Conservation (phyloP, 164 flowering plant species). For the Nelumbo lutea region DNA sequence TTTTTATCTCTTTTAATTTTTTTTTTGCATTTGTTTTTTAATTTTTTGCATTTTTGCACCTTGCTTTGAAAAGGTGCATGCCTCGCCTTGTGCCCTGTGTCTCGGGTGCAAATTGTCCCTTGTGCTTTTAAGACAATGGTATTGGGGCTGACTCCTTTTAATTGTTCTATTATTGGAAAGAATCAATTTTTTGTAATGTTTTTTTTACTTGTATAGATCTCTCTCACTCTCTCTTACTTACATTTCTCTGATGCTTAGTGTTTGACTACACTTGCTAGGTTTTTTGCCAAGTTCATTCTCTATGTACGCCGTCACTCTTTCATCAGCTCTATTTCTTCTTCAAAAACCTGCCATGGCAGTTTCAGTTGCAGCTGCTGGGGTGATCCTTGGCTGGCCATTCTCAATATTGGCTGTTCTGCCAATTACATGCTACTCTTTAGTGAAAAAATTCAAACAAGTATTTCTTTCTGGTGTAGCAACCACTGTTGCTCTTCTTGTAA, state of each 20-base stretch:
- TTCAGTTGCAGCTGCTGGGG: constrained; percentile 75
- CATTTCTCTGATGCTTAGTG: constrained; percentile 9
- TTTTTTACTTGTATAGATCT: too few species aligned
- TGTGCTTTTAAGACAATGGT: too few species aligned
- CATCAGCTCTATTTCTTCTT: constrained; percentile 80
- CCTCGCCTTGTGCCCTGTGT: too few species aligned
- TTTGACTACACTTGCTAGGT: constrained; percentile 45
- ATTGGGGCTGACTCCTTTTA: too few species aligned
- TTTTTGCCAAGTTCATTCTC: constrained; percentile 96
- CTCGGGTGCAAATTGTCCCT: too few species aligned
- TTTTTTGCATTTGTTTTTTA: too few species aligned
- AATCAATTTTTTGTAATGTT: not conserved
- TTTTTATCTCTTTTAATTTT: too few species aligned
- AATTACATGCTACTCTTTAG: constrained; percentile 56
- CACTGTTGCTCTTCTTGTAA: constrained; percentile 63
- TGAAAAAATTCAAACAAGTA: constrained; percentile 53
- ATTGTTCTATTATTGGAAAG: not conserved
- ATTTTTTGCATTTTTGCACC: too few species aligned
- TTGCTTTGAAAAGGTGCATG: too few species aligned
- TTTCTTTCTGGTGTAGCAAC: constrained; percentile 66
- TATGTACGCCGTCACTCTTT: constrained; percentile 90
- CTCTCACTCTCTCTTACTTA: not conserved
- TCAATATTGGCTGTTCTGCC: constrained; percentile 85
- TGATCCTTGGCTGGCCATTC: constrained; percentile 97
- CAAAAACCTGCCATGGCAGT: constrained; percentile 75